Conservation (phyloP, 2,329 filamentous ascomycete genomes). For the Trichoderma brevicompactum region DNA sequence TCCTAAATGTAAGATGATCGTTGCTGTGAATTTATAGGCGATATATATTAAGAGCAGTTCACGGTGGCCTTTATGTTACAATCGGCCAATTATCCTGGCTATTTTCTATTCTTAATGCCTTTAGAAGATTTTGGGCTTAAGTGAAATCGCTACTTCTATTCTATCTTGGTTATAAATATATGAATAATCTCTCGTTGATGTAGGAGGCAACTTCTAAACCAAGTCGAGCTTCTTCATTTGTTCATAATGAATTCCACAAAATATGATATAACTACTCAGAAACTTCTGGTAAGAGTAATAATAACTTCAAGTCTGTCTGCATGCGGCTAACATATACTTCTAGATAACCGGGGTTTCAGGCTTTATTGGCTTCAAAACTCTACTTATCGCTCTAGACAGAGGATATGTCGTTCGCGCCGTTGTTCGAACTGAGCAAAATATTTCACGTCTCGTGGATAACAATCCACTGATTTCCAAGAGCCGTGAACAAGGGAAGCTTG, state of each 20-base stretch:
- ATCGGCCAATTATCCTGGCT: not conserved
- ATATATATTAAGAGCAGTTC: not conserved
- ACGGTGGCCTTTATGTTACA: not conserved
- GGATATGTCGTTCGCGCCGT: slow-evolving; percentile 25
- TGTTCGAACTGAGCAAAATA: slow-evolving; percentile 22
- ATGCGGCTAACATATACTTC: not conserved
- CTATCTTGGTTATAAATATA: not conserved
- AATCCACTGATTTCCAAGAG: not conserved
- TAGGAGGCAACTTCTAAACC: not conserved
- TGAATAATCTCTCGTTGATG: too few species aligned
- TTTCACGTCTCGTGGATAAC: not conserved
- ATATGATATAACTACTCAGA: not conserved
- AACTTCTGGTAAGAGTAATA: not conserved
- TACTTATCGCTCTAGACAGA: slow-evolving; percentile 16
- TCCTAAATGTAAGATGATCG: not conserved
- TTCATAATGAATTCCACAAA: not conserved
- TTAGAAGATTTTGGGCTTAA: too few species aligned
- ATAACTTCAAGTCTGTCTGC: not conserved
- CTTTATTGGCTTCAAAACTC: slow-evolving; percentile 22
- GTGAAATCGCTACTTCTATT: not conserved
- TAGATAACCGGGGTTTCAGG: slow-evolving; percentile 41
- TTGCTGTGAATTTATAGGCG: not conserved
- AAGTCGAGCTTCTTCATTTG: not conserved
- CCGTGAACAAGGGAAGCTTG: not conserved
- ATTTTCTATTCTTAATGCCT: not conserved